Evolutionary conservation across 2,329 filamentous ascomycete species (phyloP).

Genomic region (Celoporthe dispersa): DNA sequence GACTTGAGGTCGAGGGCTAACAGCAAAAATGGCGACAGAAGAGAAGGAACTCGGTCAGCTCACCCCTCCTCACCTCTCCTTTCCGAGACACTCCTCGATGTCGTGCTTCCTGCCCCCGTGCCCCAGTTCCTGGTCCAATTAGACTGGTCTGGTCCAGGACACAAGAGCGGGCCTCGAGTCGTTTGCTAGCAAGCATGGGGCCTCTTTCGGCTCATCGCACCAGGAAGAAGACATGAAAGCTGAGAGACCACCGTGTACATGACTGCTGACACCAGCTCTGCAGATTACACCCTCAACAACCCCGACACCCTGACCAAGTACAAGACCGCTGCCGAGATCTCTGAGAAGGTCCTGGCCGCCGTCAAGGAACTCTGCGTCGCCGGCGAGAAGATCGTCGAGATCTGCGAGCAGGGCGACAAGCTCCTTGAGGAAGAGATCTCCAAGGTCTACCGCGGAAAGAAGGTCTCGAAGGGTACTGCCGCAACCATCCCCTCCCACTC

Average conservation of each 20-base stretch:
- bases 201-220: neutral
- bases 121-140: conserved; percentile 6
- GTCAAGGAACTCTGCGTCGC: conserved; percentile 76
- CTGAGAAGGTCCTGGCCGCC: conserved; percentile 90
- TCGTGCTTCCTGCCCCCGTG: neutral
- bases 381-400: conserved; percentile 87
- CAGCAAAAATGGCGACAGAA: conserved; percentile 44
- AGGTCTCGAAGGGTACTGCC: conserved; percentile 79
- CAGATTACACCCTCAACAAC: conserved; percentile 89
- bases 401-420: conserved; percentile 96
- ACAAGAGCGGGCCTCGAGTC: neutral
- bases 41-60: conserved; percentile 45
- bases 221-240: neutral
- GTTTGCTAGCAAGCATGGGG: neutral
- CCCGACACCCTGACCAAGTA: conserved; percentile 98
- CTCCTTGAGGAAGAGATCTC: conserved; percentile 88
- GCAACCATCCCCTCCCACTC: neutral
- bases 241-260: neutral
- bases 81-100: neutral
- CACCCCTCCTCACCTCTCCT: conserved; percentile 1
- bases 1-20: neutral
- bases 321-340: conserved; percentile 94
- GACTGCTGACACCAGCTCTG: neutral
- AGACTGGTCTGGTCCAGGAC: neutral
- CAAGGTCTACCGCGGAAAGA: conserved; percentile 99